Evolutionary conservation across 768 basidiomycete genomes (phyloP).

Genomic region (Gymnopilus junonius): DNA sequence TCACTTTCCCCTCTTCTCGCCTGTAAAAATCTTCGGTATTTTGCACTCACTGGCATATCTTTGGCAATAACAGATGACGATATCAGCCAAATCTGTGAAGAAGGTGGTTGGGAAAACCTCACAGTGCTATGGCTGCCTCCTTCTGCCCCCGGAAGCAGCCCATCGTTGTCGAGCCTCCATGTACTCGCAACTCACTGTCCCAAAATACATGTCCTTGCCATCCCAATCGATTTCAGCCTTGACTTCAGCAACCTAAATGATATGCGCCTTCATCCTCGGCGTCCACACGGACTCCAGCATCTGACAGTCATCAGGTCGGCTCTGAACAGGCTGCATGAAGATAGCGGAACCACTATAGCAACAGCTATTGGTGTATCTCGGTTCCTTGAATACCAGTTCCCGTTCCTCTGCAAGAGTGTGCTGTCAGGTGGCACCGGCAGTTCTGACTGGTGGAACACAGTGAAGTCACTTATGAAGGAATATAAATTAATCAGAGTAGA

Average conservation of each 20-base stretch:
- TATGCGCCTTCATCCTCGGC: background rate
- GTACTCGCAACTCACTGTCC: slow-evolving; percentile 10
- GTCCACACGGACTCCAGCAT: background rate
- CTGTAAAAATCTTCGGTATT: slow-evolving; percentile 1
- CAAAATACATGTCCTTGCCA: background rate
- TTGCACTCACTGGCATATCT: background rate
- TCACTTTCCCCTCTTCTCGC: background rate
- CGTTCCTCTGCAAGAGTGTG: background rate
- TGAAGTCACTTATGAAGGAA: background rate
- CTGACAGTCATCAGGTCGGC: background rate
- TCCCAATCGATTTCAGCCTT: slow-evolving; percentile 9
- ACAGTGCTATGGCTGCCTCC: slow-evolving; percentile 1
- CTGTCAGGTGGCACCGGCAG: background rate
- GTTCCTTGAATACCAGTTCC: background rate
- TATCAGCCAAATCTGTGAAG: slow-evolving; percentile 8
- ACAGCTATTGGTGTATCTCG: background rate
- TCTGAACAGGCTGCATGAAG: background rate
- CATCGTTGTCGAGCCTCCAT: slow-evolving; percentile 7
- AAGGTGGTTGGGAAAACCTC: slow-evolving; percentile 12
- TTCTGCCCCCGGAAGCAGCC: background rate
- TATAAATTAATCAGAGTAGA: background rate
- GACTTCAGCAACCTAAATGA: background rate
- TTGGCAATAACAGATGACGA: slow-evolving; percentile 5
- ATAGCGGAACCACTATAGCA: background rate
- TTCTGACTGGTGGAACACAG: background rate